phyloP scores from a whole-genome alignment of 371 early-diverging fungal genomes.

The Lichtheimia ramosa region DNA sequence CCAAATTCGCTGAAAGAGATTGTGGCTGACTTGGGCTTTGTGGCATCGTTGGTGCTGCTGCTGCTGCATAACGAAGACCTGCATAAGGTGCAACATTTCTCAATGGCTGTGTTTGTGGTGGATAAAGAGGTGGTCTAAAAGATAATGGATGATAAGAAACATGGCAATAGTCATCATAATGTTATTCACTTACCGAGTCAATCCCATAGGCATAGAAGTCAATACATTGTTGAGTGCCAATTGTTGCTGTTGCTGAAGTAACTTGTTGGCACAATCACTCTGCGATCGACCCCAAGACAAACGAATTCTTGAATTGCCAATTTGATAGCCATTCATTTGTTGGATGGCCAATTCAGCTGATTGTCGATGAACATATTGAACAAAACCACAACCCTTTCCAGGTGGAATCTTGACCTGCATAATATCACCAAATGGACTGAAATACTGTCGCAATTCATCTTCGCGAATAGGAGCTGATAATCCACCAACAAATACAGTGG shows the following conservation, averaged over 20 bases:
- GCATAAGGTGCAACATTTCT: slow-evolving; percentile 1
- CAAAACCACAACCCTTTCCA: slow-evolving; percentile 94
- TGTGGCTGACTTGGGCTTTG: slow-evolving; percentile 2
- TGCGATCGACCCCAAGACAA: slow-evolving; percentile 91
- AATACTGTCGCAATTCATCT: slow-evolving; percentile 78
- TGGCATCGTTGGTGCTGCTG: not conserved
- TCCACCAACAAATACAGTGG: slow-evolving; percentile 95
- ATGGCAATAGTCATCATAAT: not conserved
- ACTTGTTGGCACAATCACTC: slow-evolving; percentile 33
- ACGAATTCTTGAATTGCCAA: slow-evolving; percentile 82
- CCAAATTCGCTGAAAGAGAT: not conserved
- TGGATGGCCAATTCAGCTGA: slow-evolving; percentile 88
- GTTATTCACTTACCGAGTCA: not conserved
- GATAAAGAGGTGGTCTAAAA: not conserved
- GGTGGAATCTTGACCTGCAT: slow-evolving; percentile 90
- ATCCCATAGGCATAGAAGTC: not conserved
- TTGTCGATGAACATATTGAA: slow-evolving; percentile 79
- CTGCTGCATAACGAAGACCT: not conserved
- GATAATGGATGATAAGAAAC: not conserved
- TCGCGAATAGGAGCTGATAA: slow-evolving; percentile 77
- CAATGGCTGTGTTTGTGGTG: not conserved
- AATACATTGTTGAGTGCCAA: not conserved
- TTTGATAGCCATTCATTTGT: slow-evolving; percentile 82
- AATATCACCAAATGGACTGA: slow-evolving; percentile 87
- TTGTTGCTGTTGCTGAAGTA: slow-evolving; percentile 16